Evolutionary conservation across 805 yeast species (phyloP), one percentile per base, ranked within the genome.

Genomic region (Myxozyma mucilagina): DNA sequence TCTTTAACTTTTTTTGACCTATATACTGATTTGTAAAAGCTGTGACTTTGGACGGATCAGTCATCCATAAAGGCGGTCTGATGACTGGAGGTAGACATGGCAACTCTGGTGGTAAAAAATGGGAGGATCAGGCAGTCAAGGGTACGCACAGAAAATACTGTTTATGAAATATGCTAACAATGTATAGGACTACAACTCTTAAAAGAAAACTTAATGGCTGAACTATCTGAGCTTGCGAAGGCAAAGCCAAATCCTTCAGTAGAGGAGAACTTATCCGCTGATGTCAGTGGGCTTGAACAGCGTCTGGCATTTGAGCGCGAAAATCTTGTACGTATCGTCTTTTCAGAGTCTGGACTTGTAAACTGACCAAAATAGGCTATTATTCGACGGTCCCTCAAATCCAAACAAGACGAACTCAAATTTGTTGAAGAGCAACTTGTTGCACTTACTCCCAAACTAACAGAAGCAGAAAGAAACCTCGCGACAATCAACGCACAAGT

Each of bases 71-170:
- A 69, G 86, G 93, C 4, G 97, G 97, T 6, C 78, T 91, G 41
- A 90, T 94, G 96, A 87, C 97, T 8, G 97, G 97, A 72, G 97
- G 97, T 66, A 76, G 79, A 34, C 79, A 84, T 5, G 78, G 78
- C n/a, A 78, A 78, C 20, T 70, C 72, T 34, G 74, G 78, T n/a
- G 78, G 79, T 11, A 64, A 76, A 59, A 80, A 82, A 64, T 90
- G 96, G 96, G 90, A 86, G 71, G 90, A 87, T 69, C 64, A 58
- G 38, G 59, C 60, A 4, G 64, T 62, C 20, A 62, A 66, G 42
- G 64, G 63, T 52, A 34, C 34, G 42, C 20, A n/a, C 6, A 18
- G 8, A 35, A 10, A 1, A 3, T 13, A 34, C 6, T 24, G 32
- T 31, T 18, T 4, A 31, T n/a, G 8, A 6, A n/a, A 16, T 13